phyloP scores from a whole-genome alignment of 768 basidiomycete genomes.

The Mycena pura region DNA sequence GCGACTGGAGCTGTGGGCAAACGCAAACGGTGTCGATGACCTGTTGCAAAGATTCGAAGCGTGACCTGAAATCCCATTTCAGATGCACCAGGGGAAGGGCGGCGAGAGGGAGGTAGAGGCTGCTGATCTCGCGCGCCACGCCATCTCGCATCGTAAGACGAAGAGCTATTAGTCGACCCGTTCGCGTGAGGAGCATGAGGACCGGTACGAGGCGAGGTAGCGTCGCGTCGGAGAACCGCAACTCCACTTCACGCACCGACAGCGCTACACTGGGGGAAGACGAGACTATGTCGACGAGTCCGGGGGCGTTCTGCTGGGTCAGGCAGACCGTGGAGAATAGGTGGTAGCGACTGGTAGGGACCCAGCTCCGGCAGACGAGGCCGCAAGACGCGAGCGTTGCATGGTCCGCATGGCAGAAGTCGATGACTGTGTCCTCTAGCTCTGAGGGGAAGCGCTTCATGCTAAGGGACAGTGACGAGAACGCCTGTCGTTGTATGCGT shows the following conservation, averaged over 20 bases:
- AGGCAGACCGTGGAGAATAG: constrained; percentile 22
- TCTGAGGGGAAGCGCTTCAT: constrained; percentile 26
- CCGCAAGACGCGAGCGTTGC: constrained; percentile 21
- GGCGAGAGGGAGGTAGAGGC: background rate
- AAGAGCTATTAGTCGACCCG: background rate
- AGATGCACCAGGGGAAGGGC: background rate
- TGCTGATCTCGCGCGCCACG: background rate
- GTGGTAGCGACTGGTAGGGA: constrained; percentile 24
- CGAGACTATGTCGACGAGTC: background rate
- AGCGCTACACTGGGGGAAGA: background rate
- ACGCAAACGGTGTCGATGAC: constrained; percentile 14
- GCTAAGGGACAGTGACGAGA: background rate
- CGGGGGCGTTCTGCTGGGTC: background rate
- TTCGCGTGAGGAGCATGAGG: background rate
- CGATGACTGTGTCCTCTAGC: constrained; percentile 26
- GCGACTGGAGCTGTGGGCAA: constrained; percentile 18
- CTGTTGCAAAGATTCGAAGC: constrained; percentile 22
- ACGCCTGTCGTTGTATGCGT: no score
- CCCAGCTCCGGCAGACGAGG: constrained; percentile 29
- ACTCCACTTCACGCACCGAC: constrained; percentile 12
- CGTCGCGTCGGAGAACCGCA: constrained; percentile 3
- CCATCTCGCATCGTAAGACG: constrained; percentile 4
- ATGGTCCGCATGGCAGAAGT: constrained; percentile 24
- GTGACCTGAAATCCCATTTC: constrained; percentile 17
- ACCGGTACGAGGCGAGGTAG: constrained; percentile 1